Percentiles rank a stretch among this genome's conserved stretches.
These are phyloP conservation scores for Suillus brevipes DNA, from an alignment of 768 basidiomycete genomes.

Conservation along the genomic window DNA sequence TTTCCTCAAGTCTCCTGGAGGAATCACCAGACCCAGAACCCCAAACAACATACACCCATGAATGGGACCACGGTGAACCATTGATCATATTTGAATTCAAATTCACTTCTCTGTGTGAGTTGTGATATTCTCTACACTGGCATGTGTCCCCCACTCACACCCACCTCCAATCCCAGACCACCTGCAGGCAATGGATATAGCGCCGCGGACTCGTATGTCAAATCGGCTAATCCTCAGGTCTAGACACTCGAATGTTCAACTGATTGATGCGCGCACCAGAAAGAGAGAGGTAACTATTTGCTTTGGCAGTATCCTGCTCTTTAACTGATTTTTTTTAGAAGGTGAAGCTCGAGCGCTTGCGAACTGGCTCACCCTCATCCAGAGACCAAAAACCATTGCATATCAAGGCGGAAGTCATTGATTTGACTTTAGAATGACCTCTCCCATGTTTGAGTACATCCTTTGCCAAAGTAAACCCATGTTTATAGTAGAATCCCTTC, in stretches of 20 bases:
- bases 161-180: slow-evolving; percentile 10
- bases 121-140: background rate
- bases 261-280: background rate
- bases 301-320: background rate
- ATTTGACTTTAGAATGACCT: too few species aligned
- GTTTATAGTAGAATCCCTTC: too few species aligned
- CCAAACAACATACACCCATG: too few species aligned
- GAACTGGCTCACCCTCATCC: background rate
- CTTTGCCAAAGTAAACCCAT: too few species aligned
- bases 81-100: too few species aligned
- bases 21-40: too few species aligned
- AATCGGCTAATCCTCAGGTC: background rate
- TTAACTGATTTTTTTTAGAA: background rate
- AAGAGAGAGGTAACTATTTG: background rate
- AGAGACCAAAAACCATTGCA: background rate
- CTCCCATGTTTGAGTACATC: too few species aligned
- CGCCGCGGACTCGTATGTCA: background rate
- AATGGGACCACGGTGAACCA: too few species aligned
- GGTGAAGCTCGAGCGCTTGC: background rate
- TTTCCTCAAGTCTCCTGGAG: too few species aligned
- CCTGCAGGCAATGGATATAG: slow-evolving; percentile 20
- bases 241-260: background rate
- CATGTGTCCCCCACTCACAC: background rate
- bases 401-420: background rate
- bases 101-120: too few species aligned